phyloP scores from a whole-genome alignment of 305 asterid genomes.

The Fraxinus greggii region DNA sequence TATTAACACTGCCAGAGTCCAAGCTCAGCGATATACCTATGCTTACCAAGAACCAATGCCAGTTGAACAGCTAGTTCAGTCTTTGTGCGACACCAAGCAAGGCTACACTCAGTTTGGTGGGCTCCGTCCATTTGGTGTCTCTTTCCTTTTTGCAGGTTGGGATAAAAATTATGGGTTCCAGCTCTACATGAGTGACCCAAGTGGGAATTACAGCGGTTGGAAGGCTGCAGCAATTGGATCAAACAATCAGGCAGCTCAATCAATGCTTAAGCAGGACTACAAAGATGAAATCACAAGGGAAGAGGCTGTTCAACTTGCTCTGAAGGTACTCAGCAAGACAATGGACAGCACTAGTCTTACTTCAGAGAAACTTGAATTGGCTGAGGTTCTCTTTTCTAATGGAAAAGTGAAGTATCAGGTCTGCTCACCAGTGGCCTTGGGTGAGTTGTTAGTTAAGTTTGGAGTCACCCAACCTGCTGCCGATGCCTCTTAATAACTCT shows the following conservation, averaged over 20 bases:
- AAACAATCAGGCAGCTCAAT: slow-evolving; percentile 52
- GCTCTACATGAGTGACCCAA: slow-evolving; percentile 54
- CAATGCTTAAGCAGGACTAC: slow-evolving; percentile 54
- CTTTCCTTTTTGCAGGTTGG: slow-evolving; percentile 54
- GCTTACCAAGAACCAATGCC: slow-evolving; percentile 56
- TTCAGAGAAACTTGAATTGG: slow-evolving; percentile 51
- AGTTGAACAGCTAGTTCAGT: slow-evolving; percentile 51
- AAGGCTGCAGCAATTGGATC: slow-evolving; percentile 57
- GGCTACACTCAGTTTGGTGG: slow-evolving; percentile 56
- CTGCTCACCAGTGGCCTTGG: slow-evolving; percentile 39
- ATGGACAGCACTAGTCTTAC: slow-evolving; percentile 55
- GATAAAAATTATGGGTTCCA: slow-evolving; percentile 51
- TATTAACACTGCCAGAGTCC: slow-evolving; percentile 52
- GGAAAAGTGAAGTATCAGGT: slow-evolving; percentile 49
- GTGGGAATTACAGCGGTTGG: slow-evolving; percentile 55
- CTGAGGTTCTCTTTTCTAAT: slow-evolving; percentile 40
- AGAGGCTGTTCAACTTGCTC: slow-evolving; percentile 44
- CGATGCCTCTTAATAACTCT: slow-evolving; percentile 35
- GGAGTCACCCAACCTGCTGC: slow-evolving; percentile 54
- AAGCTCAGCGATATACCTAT: slow-evolving; percentile 48
- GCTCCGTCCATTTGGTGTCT: slow-evolving; percentile 53
- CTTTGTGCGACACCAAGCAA: slow-evolving; percentile 53
- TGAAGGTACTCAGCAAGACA: slow-evolving; percentile 51
- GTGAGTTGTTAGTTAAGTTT: slow-evolving; percentile 39
- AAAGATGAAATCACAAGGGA: slow-evolving; percentile 51